A percentile compares a stretch with the other conserved stretches of the same genome.
Evolutionary conservation across 306 rosid genomes (phyloP).

Genomic region (Acacia crassicarpa): DNA sequence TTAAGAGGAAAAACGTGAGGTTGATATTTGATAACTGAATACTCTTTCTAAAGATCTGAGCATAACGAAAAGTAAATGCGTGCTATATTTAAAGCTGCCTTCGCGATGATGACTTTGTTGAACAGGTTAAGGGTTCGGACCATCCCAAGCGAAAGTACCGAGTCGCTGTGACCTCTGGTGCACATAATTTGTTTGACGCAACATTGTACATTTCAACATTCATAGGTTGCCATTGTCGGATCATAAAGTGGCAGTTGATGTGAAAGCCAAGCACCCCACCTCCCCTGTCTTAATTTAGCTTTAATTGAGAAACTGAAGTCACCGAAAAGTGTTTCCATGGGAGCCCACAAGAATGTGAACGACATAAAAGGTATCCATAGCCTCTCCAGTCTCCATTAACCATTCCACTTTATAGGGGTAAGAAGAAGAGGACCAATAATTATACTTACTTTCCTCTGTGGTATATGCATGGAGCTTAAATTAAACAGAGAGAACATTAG

Average conservation of each 20-base stretch:
- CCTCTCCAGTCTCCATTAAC: neutral
- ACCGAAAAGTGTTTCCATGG: neutral
- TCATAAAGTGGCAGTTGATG: slow-evolving; percentile 44
- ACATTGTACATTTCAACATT: slow-evolving; percentile 20
- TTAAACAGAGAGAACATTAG: neutral
- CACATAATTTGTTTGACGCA: slow-evolving; percentile 9
- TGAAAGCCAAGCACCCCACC: slow-evolving; percentile 28
- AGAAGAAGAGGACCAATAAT: neutral
- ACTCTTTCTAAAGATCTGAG: slow-evolving; percentile 10
- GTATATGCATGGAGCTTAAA: neutral
- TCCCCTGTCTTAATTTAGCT: neutral
- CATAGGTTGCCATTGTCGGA: slow-evolving; percentile 35
- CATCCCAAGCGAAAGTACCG: slow-evolving; percentile 15
- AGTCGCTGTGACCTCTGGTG: slow-evolving; percentile 16
- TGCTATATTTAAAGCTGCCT: slow-evolving; percentile 18
- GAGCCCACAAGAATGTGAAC: neutral
- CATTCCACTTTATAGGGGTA: neutral
- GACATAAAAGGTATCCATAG: neutral
- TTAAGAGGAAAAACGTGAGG: neutral
- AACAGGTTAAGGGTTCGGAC: slow-evolving; percentile 2
- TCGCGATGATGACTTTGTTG: slow-evolving; percentile 36
- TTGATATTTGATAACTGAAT: neutral
- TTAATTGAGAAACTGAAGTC: neutral
- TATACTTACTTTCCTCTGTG: neutral
- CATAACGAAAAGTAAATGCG: neutral